Evolutionary conservation across 805 yeast genomes (phyloP).

Genomic region (Zygosaccharomyces bisporus): DNA sequence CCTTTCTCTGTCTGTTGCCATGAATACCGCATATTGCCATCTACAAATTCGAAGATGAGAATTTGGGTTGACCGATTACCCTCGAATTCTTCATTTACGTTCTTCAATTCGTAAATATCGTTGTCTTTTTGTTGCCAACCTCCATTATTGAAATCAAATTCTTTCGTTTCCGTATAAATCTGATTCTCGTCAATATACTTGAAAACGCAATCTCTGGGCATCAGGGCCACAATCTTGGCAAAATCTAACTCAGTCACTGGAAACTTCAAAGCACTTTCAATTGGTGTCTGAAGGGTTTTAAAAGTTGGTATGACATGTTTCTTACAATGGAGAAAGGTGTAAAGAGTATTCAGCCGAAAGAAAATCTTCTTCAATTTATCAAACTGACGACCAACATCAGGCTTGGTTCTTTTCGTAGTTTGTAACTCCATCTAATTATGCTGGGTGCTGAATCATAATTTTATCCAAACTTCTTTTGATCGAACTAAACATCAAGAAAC

Average conservation of each 20-base stretch:
- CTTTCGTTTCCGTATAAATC: slow-evolving; percentile 39
- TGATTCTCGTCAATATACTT: slow-evolving; percentile 80
- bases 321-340: slow-evolving; percentile 57
- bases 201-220: slow-evolving; percentile 67
- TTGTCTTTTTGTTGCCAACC: slow-evolving; percentile 56
- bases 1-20: slow-evolving; percentile 44
- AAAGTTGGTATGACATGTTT: slow-evolving; percentile 58
- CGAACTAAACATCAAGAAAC: neutral
- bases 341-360: slow-evolving; percentile 54
- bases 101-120: slow-evolving; percentile 49
- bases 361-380: slow-evolving; percentile 46
- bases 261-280: slow-evolving; percentile 47
- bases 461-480: neutral
- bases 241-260: slow-evolving; percentile 50
- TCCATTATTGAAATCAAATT: slow-evolving; percentile 37
- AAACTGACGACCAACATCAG: slow-evolving; percentile 29
- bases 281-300: slow-evolving; percentile 49
- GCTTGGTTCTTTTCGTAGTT: slow-evolving; percentile 14
- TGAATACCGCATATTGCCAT: slow-evolving; percentile 52
- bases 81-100: slow-evolving; percentile 34
- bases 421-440: slow-evolving; percentile 2
- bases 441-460: neutral
- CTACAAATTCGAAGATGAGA: slow-evolving; percentile 72
- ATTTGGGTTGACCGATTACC: slow-evolving; percentile 45
- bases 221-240: slow-evolving; percentile 55